Evolutionary conservation across 192 early-diverging fungal genomes (phyloP).

Genomic region (Funneliformis geosporum): DNA sequence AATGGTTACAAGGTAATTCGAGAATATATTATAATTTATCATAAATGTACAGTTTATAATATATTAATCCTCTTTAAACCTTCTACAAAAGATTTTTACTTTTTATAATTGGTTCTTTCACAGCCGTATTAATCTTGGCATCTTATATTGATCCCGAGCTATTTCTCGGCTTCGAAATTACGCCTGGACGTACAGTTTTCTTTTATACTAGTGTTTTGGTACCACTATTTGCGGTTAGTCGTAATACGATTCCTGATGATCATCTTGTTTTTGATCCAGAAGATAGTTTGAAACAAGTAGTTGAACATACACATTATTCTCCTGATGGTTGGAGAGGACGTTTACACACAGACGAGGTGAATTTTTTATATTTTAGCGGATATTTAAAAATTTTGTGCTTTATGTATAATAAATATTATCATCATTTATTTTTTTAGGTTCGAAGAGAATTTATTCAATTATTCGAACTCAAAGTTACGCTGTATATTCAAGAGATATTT

Average conservation of each 20-base stretch:
- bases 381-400: not conserved
- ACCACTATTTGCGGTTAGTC: constrained; percentile 73
- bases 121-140: constrained; percentile 79
- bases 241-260: constrained; percentile 83
- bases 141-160: constrained; percentile 87
- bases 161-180: constrained; percentile 89
- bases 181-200: constrained; percentile 81
- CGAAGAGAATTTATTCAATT: constrained; percentile 75
- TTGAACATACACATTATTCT: constrained; percentile 89
- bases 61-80: not conserved
- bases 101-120: constrained; percentile 88
- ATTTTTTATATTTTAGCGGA: not conserved
- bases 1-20: constrained; percentile 65
- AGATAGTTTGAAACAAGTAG: constrained; percentile 69
- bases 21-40: no score
- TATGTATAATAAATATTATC: not conserved
- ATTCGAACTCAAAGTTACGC: constrained; percentile 77
- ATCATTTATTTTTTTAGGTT: constrained; percentile 49
- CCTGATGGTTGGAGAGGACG: constrained; percentile 82
- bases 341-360: constrained; percentile 79
- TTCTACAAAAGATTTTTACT: constrained; percentile 68
- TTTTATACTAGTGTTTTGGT: constrained; percentile 95
- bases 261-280: constrained; percentile 83
- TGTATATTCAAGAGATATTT: constrained; percentile 82
- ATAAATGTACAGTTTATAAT: no score